Evolutionary conservation across 306 rosid genomes (phyloP).

Genomic region (Corylus americana): DNA sequence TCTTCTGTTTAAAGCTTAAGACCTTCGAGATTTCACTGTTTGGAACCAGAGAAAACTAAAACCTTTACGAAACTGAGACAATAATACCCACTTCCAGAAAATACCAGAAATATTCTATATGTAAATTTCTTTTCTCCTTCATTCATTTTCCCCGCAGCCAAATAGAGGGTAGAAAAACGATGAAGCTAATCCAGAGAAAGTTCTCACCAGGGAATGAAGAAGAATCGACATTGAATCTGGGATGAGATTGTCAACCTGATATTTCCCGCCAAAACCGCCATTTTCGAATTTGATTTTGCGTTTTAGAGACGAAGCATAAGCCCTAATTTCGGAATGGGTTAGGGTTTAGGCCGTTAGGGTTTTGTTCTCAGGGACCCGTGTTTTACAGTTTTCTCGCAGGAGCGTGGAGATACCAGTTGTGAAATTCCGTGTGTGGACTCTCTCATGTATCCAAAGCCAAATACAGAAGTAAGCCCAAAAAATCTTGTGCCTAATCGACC

Average conservation of each 20-base stretch:
- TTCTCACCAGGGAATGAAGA: slow-evolving; percentile 49
- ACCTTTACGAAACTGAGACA: neutral
- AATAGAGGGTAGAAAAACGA: slow-evolving; percentile 20
- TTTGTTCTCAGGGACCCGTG: neutral
- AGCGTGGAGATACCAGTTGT: neutral
- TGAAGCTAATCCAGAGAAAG: neutral
- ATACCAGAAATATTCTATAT: slow-evolving; percentile 11
- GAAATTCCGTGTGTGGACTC: neutral
- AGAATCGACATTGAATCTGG: slow-evolving; percentile 39
- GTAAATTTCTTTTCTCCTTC: neutral
- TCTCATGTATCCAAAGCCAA: neutral
- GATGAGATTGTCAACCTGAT: slow-evolving; percentile 43
- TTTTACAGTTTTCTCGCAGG: neutral
- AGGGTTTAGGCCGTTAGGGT: neutral
- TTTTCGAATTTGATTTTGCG: slow-evolving; percentile 19
- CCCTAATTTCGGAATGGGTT: neutral
- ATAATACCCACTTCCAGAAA: neutral
- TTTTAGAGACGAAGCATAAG: neutral
- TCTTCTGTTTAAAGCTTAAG: neutral
- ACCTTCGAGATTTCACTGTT: neutral
- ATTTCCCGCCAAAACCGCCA: slow-evolving; percentile 56
- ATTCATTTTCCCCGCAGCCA: slow-evolving; percentile 22
- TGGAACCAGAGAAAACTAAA: neutral
- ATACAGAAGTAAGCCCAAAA: neutral
- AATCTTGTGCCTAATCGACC: neutral